These are phyloP conservation scores for Trichosporon ovoides DNA, from an alignment of 1,284 basidiomycete genomes.

Conservation along the genomic window DNA sequence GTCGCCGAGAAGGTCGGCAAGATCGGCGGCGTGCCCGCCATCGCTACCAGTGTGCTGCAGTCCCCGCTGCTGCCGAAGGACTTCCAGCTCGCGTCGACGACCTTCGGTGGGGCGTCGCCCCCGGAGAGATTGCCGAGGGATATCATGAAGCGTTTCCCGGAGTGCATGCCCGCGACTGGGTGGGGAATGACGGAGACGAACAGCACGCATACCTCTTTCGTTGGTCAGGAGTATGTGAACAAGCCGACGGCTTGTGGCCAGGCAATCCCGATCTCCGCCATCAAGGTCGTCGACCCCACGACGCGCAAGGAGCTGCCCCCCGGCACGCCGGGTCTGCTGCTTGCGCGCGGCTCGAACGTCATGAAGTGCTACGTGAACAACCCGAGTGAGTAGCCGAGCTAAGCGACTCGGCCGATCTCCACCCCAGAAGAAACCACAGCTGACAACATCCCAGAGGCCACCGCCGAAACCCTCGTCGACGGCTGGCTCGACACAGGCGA, in stretches of 20 bases:
- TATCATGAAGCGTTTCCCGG: slow-evolving; percentile 31
- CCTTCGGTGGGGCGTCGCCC: slow-evolving; percentile 42
- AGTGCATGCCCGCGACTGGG: slow-evolving; percentile 17
- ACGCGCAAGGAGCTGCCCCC: slow-evolving; percentile 23
- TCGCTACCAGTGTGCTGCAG: slow-evolving; percentile 35
- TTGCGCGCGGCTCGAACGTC: slow-evolving; percentile 36
- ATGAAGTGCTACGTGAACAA: slow-evolving; percentile 45
- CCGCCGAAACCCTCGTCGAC: slow-evolving; percentile 19
- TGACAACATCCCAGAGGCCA: slow-evolving; percentile 15
- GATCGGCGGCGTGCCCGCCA: slow-evolving; percentile 43
- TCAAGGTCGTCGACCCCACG: slow-evolving; percentile 34
- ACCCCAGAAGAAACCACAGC: too few species aligned
- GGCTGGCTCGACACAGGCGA: slow-evolving; percentile 45
- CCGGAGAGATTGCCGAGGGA: slow-evolving; percentile 31
- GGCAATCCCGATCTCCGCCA: slow-evolving; percentile 31
- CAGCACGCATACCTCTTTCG: slow-evolving; percentile 32
- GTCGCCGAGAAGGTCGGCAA: slow-evolving; percentile 31
- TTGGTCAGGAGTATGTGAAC: slow-evolving; percentile 35
- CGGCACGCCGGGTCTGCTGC: slow-evolving; percentile 29
- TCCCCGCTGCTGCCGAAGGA: slow-evolving; percentile 29
- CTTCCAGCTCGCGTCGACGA: slow-evolving; percentile 29
- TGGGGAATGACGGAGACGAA: slow-evolving; percentile 46
- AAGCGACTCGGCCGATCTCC: too few species aligned
- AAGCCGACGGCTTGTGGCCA: slow-evolving; percentile 24
- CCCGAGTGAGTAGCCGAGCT: slow-evolving; percentile 32